These are phyloP conservation scores for Boletus bicolor DNA, from an alignment of 768 basidiomycete species.

Conservation along the genomic window DNA sequence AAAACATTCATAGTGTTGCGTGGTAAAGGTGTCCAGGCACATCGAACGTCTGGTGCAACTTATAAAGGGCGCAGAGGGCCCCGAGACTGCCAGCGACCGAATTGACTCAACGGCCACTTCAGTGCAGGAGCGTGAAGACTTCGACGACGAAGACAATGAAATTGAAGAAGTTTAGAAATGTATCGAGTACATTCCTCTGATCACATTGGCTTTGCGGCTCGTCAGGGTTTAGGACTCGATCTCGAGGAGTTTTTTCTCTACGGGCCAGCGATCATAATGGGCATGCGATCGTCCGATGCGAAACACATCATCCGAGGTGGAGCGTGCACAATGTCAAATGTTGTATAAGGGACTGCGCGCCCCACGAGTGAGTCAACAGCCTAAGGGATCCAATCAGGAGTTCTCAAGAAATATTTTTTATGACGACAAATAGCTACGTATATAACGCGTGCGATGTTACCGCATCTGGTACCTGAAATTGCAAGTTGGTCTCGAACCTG, in stretches of 20 bases:
- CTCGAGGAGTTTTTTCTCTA: not conserved
- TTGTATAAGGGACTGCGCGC: constrained; percentile 1
- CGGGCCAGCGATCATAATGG: not conserved
- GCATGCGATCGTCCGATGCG: not conserved
- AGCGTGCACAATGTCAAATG: not conserved
- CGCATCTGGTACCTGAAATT: constrained; percentile 9
- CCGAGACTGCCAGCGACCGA: constrained; percentile 41
- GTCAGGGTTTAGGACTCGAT: not conserved
- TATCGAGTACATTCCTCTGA: constrained; percentile 14
- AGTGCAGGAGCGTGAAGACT: constrained; percentile 25
- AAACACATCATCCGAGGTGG: not conserved
- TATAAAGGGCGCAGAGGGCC: constrained; percentile 74
- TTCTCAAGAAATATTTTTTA: constrained; percentile 23
- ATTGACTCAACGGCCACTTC: constrained; percentile 24
- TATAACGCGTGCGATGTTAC: constrained; percentile 7
- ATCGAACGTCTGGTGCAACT: constrained; percentile 86
- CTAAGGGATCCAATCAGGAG: constrained; percentile 10
- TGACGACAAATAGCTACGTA: constrained; percentile 24
- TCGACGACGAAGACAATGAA: constrained; percentile 65
- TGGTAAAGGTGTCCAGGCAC: constrained; percentile 70
- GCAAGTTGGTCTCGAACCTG: constrained; percentile 3
- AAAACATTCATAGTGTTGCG: not conserved
- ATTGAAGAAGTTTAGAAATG: constrained; percentile 69
- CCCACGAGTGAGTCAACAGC: constrained; percentile 25
- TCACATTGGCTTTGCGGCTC: constrained; percentile 5